Evolutionary conservation across 305 asterid species (phyloP), one percentile per base, ranked within the genome.

Genomic region (Fraxinus platypoda): DNA sequence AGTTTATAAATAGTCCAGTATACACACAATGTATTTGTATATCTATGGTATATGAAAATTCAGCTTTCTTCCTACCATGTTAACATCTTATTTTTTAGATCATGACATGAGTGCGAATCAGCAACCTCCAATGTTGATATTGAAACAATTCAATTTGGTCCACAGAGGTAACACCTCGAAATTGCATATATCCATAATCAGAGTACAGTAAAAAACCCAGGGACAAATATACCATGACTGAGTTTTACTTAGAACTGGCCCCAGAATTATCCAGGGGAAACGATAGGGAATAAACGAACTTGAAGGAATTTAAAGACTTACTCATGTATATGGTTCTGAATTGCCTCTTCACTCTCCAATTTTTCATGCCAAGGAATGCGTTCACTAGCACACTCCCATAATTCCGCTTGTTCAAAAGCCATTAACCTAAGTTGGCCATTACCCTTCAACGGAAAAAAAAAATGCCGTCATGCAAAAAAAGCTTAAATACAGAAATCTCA

Each of bases 291-390:
- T 78, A 79, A 70, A 43, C 34, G 52, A 35, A 54, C 75, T 68
- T 72, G 21, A 77, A 71, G 83, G 38, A 84, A 66, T 25, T 12
- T 13, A 28, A 84, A 86, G 78, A 87, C 99, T 90, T 89, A 94
- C 99, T 94, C 99, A 72, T 96, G 99, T 38, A 94, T 94, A 78
- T 92, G 98, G 89, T 96, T 94, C 84, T 94, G 99, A 85, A 91
- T 89, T 74, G 99, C 98, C 86, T 94, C 98, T 87, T 96, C 99
- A 4, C 93, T 95, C 75, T 93, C 97, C 88, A 96, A 87, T 79
- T 92, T 94, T 83, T 94, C 99, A 91, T 96, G 98, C 99, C 99
- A 96, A 75, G 91, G 84, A 57, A 94, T 91, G 38, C 98, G 98
- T 80, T 96, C 99, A 81, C 85, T 94, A 84, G 99, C 99, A 74